Evolutionary conservation across 371 early-diverging fungal genomes (phyloP).

Genomic region (Mortierella sp.): DNA sequence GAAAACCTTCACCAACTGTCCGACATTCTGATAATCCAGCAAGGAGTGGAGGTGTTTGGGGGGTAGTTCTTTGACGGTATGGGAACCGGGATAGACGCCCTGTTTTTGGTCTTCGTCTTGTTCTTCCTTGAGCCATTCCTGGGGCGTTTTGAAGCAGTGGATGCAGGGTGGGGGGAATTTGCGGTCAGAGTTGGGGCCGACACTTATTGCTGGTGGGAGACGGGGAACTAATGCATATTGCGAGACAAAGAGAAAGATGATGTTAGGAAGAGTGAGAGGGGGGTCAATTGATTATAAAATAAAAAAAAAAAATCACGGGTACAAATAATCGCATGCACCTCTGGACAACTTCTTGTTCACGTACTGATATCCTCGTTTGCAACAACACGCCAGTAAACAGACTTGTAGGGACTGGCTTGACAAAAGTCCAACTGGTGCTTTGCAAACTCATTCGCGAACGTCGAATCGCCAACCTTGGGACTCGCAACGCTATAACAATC

Average conservation of each 20-base stretch:
- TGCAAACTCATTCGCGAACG: slow-evolving; percentile 6
- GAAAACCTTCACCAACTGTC: slow-evolving; percentile 28
- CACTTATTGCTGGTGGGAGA: slow-evolving; percentile 26
- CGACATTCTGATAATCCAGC: slow-evolving; percentile 38
- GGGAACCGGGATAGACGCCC: background rate
- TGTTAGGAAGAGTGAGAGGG: background rate
- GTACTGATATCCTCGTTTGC: slow-evolving; percentile 18
- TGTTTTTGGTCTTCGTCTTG: background rate
- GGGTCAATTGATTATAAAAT: background rate
- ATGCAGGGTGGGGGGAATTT: background rate
- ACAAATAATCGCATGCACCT: background rate
- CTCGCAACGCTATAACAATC: slow-evolving; percentile 63
- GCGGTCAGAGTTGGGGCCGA: slow-evolving; percentile 8
- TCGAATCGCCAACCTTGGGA: slow-evolving; percentile 63
- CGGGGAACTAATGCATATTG: slow-evolving; percentile 6
- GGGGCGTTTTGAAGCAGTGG: background rate
- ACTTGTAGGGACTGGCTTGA: slow-evolving; percentile 7
- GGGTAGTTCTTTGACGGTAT: background rate
- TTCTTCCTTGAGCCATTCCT: background rate
- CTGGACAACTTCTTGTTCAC: background rate
- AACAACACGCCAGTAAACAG: slow-evolving; percentile 18
- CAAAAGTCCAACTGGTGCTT: background rate
- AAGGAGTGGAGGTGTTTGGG: slow-evolving; percentile 35
- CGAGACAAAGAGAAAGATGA: background rate
- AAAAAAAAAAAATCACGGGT: background rate